phyloP scores from a whole-genome alignment of 805 yeast species.

The Hanseniaspora nectarophila region DNA sequence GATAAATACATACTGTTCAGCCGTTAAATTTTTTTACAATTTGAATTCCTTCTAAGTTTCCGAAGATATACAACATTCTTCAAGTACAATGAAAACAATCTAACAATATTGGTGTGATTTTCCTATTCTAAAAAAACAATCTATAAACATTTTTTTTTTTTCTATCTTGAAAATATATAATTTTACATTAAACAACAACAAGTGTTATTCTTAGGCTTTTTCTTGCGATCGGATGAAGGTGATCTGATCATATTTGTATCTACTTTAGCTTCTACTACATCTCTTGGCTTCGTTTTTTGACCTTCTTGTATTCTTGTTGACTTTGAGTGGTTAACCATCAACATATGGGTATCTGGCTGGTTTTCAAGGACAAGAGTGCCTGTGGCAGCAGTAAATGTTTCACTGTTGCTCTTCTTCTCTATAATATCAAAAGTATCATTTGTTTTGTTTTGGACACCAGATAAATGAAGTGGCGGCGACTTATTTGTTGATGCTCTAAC shows the following conservation, averaged over 20 bases:
- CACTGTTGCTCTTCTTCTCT: background rate
- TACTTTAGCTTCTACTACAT: background rate
- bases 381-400: background rate
- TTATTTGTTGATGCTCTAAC: slow-evolving; percentile 4
- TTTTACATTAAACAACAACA: background rate
- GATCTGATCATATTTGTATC: background rate
- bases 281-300: background rate
- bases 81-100: too few relatives aligned
- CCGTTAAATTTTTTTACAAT: too few relatives aligned
- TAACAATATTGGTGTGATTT: too few relatives aligned
- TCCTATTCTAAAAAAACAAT: too few relatives aligned
- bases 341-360: background rate
- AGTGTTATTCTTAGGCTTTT: background rate
- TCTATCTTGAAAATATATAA: too few relatives aligned
- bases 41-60: too few relatives aligned
- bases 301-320: too few relatives aligned
- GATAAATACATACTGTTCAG: too few relatives aligned
- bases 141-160: too few relatives aligned
- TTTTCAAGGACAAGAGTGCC: too few relatives aligned
- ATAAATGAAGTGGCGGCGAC: background rate
- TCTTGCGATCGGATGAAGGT: background rate
- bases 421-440: background rate
- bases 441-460: background rate
- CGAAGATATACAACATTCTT: too few relatives aligned
- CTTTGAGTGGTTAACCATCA: too few relatives aligned